These are phyloP conservation scores for Cryptococcus sp. DNA, from an alignment of 1,284 basidiomycete species.

Conservation along the genomic window DNA sequence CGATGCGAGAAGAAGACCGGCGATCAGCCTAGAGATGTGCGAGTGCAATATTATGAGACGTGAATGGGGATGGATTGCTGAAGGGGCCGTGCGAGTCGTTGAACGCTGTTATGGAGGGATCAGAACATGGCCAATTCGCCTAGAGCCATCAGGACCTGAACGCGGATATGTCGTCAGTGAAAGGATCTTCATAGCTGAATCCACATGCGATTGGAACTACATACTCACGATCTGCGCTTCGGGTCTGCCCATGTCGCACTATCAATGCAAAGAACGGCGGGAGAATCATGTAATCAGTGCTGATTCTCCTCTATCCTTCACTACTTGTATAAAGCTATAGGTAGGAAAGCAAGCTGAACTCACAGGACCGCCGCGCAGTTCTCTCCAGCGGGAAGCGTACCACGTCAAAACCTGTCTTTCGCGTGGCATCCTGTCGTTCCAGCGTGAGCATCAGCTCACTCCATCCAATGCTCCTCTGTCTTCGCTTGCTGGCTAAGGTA, in stretches of 20 bases:
- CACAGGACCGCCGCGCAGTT: slow-evolving; percentile 40
- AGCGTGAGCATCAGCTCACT: not conserved
- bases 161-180: not conserved
- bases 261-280: not conserved
- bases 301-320: not conserved
- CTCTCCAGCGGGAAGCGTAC: slow-evolving; percentile 42
- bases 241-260: slow-evolving; percentile 47
- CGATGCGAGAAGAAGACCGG: not conserved
- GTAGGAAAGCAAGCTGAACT: slow-evolving; percentile 10
- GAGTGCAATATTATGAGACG: not conserved
- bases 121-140: slow-evolving; percentile 37
- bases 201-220: no score
- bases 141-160: slow-evolving; percentile 25
- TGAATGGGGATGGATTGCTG: not conserved
- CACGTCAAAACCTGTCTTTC: slow-evolving; percentile 40
- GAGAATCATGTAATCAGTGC: not conserved
- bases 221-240: slow-evolving; percentile 47
- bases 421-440: slow-evolving; percentile 24
- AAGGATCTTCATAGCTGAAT: no score
- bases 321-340: no score
- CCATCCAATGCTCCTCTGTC: no score
- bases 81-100: not conserved
- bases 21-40: no score
- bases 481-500: not conserved
- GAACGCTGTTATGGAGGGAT: not conserved